These are phyloP conservation scores for Kandelia obovata DNA, from an alignment of 345 rosid species.

Conservation along the genomic window DNA sequence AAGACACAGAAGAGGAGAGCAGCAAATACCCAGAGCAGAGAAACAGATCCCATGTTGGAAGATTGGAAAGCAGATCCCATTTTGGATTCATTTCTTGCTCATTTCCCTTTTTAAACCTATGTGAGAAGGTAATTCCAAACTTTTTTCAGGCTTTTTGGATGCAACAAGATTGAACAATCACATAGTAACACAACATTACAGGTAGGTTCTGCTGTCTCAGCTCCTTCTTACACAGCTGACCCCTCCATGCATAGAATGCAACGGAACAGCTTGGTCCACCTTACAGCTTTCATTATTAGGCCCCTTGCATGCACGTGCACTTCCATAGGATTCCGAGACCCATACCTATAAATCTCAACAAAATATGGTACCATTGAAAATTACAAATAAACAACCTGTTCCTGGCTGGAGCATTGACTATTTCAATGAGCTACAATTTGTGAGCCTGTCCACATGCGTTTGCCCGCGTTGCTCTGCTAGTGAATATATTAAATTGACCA, in stretches of 20 bases:
- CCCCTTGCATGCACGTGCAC: not conserved
- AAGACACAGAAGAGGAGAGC: constrained; percentile 1
- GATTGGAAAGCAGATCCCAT: not conserved
- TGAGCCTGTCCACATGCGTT: too few relatives aligned
- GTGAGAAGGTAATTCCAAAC: not conserved
- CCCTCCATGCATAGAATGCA: not conserved
- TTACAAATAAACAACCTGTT: too few relatives aligned
- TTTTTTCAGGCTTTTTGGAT: constrained; percentile 13
- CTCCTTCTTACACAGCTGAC: not conserved
- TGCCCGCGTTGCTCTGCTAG: too few relatives aligned
- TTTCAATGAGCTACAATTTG: too few relatives aligned
- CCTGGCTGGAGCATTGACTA: too few relatives aligned
- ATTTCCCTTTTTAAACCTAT: not conserved
- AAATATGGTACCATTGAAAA: too few relatives aligned
- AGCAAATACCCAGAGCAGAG: not conserved
- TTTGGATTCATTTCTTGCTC: not conserved
- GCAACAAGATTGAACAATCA: not conserved
- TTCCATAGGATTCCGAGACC: not conserved
- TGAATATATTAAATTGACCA: too few relatives aligned
- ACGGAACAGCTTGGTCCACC: constrained; percentile 14
- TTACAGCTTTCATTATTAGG: constrained; percentile 3
- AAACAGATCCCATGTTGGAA: constrained; percentile 2
- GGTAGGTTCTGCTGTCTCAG: not conserved
- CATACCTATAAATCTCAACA: not conserved
- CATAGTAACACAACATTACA: constrained; percentile 10